Conservation (phyloP, 768 basidiomycete species). For the Trametes cinnabarina region DNA sequence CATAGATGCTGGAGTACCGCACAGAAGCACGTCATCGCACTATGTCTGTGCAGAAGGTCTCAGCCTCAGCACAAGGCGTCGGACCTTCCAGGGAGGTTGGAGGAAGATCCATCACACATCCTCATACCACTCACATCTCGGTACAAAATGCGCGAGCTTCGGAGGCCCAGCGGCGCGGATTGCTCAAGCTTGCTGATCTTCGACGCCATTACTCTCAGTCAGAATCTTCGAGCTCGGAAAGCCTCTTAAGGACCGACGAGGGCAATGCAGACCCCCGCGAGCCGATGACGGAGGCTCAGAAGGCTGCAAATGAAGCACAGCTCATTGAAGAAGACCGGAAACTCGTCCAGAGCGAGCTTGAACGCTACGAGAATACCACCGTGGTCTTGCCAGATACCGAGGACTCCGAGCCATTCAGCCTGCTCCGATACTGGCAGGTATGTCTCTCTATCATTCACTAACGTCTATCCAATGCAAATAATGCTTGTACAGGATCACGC, state of each 20-base stretch:
- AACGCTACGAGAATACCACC: not conserved
- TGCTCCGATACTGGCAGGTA: conserved; percentile 7
- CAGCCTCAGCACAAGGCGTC: no score
- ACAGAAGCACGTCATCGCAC: not conserved
- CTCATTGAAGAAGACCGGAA: not conserved
- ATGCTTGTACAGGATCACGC: not conserved
- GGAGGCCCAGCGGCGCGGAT: not conserved
- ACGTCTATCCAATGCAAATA: not conserved
- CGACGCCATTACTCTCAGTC: not conserved
- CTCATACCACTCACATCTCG: not conserved
- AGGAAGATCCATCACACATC: not conserved
- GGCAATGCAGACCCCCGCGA: not conserved
- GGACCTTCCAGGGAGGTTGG: not conserved
- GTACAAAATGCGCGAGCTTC: not conserved
- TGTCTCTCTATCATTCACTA: not conserved
- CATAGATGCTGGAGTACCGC: not conserved
- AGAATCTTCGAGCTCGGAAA: not conserved
- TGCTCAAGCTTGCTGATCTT: not conserved
- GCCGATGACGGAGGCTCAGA: not conserved
- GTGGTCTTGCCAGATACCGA: not conserved
- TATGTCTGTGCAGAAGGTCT: not conserved
- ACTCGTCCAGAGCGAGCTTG: not conserved
- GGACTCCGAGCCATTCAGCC: not conserved
- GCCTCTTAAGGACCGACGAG: not conserved
- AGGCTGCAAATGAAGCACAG: not conserved